Evolutionary conservation across 768 basidiomycete genomes (phyloP).

Genomic region (Phaffia australis): DNA sequence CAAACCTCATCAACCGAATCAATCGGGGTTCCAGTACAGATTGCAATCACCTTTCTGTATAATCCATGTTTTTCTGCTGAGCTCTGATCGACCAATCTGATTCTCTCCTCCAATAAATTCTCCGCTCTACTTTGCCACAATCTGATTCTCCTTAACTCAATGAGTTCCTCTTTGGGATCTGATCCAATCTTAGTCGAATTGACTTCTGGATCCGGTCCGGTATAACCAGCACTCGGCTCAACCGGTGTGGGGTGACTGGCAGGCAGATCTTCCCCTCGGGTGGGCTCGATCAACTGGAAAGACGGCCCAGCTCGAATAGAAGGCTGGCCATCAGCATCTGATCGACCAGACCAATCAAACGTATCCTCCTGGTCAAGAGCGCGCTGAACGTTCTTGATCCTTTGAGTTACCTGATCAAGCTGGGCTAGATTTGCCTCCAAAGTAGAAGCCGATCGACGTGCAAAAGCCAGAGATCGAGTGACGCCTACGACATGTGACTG

Average conservation of each 20-base stretch:
- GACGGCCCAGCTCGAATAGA: conserved; percentile 47
- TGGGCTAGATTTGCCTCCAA: conserved; percentile 66
- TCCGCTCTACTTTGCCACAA: conserved; percentile 75
- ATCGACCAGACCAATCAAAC: conserved; percentile 83
- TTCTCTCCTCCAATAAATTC: conserved; percentile 56
- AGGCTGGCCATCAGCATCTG: conserved; percentile 40
- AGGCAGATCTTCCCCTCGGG: conserved; percentile 43
- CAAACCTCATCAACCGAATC: conserved; percentile 84
- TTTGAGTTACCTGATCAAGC: conserved; percentile 68
- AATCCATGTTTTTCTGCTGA: conserved; percentile 82
- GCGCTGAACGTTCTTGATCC: conserved; percentile 70
- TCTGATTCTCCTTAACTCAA: conserved; percentile 63
- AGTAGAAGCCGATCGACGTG: conserved; percentile 67
- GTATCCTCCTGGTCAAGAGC: conserved; percentile 65
- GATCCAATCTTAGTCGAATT: not conserved
- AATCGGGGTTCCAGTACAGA: conserved; percentile 73
- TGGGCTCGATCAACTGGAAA: conserved; percentile 61
- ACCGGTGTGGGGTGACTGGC: not conserved
- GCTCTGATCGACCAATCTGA: conserved; percentile 61
- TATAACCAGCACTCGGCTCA: not conserved
- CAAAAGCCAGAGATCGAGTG: conserved; percentile 80
- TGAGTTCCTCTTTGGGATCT: conserved; percentile 44
- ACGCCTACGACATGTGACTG: conserved; percentile 78
- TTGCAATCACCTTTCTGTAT: conserved; percentile 79
- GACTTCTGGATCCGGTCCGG: conserved; percentile 6